These are phyloP conservation scores for Fusarium fujikuroi DNA, from an alignment of 2,329 filamentous ascomycete species.

Conservation along the genomic window DNA sequence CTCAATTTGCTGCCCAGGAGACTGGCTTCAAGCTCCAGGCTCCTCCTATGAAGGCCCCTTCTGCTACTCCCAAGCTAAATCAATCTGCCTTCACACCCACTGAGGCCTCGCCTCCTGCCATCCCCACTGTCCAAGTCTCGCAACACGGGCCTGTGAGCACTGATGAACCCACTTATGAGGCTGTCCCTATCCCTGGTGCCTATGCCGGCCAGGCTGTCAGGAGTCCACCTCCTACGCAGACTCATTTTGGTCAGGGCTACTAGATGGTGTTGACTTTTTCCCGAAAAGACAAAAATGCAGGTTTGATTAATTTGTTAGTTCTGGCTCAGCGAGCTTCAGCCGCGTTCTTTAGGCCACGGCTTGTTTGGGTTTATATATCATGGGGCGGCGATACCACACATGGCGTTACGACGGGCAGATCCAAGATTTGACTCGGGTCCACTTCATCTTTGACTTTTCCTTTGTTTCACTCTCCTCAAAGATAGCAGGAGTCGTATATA, in stretches of 20 bases:
- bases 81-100: slow-evolving; percentile 71
- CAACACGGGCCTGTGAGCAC: slow-evolving; percentile 76
- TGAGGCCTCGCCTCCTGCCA: slow-evolving; percentile 48
- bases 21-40: slow-evolving; percentile 87
- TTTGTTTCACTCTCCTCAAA: slow-evolving; percentile 19
- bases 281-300: background rate
- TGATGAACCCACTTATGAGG: slow-evolving; percentile 84
- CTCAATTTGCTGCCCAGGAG: slow-evolving; percentile 65
- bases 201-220: slow-evolving; percentile 71
- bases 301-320: slow-evolving; percentile 25
- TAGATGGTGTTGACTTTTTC: slow-evolving; percentile 1
- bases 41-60: slow-evolving; percentile 81
- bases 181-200: slow-evolving; percentile 88
- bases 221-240: slow-evolving; percentile 60
- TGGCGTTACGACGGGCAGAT: slow-evolving; percentile 28
- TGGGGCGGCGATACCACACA: slow-evolving; percentile 36
- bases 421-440: slow-evolving; percentile 25
- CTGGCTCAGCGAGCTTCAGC: slow-evolving; percentile 17
- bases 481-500: slow-evolving; percentile 22
- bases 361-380: slow-evolving; percentile 19
- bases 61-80: slow-evolving; percentile 76
- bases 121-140: slow-evolving; percentile 60
- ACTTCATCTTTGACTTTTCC: slow-evolving; percentile 21
- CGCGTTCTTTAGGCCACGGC: slow-evolving; percentile 12
- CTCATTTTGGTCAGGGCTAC: slow-evolving; percentile 53